These are phyloP conservation scores for Capsicum baccatum DNA, from an alignment of 257 asterid genomes.

Conservation along the genomic window DNA sequence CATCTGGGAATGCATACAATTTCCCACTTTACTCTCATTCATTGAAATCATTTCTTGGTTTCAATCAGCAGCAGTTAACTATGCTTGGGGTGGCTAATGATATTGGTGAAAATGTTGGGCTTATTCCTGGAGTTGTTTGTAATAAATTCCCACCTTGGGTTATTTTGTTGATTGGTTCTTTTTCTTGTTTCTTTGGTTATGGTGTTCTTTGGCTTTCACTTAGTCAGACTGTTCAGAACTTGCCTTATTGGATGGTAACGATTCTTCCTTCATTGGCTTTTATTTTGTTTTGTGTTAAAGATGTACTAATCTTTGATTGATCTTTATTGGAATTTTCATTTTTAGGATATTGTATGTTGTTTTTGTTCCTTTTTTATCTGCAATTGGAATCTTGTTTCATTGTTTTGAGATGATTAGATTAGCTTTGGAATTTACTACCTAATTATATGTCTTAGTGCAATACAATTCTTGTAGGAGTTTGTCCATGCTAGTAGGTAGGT, in stretches of 20 bases:
- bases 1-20: slow-evolving; percentile 69
- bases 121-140: slow-evolving; percentile 60
- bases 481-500: too few species aligned
- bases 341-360: neutral
- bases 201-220: slow-evolving; percentile 76
- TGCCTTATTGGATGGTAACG: slow-evolving; percentile 70
- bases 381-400: neutral
- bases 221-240: slow-evolving; percentile 38
- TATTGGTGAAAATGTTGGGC: slow-evolving; percentile 74
- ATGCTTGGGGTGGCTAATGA: slow-evolving; percentile 78
- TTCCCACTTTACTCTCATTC: slow-evolving; percentile 80
- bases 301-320: neutral
- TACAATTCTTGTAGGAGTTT: too few species aligned
- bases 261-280: neutral
- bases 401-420: neutral
- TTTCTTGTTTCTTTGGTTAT: slow-evolving; percentile 64
- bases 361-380: neutral
- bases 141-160: slow-evolving; percentile 74
- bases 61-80: slow-evolving; percentile 66
- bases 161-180: slow-evolving; percentile 59
- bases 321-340: neutral
- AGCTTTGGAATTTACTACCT: too few species aligned
- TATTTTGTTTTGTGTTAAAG: slow-evolving; percentile 15
- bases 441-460: too few species aligned
- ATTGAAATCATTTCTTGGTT: slow-evolving; percentile 65